phyloP scores from a whole-genome alignment of 2,329 filamentous ascomycete species.

The Didymella pinodella region DNA sequence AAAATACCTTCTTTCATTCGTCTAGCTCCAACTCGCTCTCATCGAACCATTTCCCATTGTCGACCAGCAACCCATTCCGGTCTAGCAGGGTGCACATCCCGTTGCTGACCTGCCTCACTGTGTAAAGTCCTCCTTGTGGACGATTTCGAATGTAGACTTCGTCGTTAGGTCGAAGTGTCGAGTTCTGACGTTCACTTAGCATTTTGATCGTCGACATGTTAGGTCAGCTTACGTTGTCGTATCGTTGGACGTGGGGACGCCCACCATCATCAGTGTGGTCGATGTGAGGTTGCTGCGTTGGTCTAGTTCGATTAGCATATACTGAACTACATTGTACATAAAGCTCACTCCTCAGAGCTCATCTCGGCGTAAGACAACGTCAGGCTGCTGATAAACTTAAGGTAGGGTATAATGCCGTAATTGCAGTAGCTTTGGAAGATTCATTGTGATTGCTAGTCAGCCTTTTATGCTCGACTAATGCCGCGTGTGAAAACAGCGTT shows the following conservation, averaged over 20 bases:
- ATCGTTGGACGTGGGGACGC: not conserved
- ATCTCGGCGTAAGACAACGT: not conserved
- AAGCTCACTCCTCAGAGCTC: not conserved
- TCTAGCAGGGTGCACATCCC: not conserved
- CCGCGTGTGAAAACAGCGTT: not conserved
- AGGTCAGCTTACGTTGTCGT: not conserved
- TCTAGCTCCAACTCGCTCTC: not conserved
- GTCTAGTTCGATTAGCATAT: not conserved
- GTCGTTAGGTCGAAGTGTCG: not conserved
- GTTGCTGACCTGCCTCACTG: not conserved
- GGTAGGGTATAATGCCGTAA: too few species aligned
- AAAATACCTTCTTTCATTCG: not conserved
- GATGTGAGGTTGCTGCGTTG: not conserved
- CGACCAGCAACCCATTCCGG: not conserved
- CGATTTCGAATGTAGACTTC: not conserved
- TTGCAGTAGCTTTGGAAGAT: too few species aligned
- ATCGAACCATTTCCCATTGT: not conserved
- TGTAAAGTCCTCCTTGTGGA: not conserved
- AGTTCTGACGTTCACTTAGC: not conserved
- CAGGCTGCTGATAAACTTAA: too few species aligned
- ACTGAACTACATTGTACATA: not conserved
- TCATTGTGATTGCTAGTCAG: too few species aligned
- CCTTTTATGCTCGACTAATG: too few species aligned
- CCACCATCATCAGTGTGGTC: not conserved
- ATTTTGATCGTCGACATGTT: not conserved